Percentiles rank a stretch among this genome's conserved stretches.
Evolutionary conservation across 495 filamentous ascomycete genomes (phyloP).

Genomic region (Penicillium soppii): DNA sequence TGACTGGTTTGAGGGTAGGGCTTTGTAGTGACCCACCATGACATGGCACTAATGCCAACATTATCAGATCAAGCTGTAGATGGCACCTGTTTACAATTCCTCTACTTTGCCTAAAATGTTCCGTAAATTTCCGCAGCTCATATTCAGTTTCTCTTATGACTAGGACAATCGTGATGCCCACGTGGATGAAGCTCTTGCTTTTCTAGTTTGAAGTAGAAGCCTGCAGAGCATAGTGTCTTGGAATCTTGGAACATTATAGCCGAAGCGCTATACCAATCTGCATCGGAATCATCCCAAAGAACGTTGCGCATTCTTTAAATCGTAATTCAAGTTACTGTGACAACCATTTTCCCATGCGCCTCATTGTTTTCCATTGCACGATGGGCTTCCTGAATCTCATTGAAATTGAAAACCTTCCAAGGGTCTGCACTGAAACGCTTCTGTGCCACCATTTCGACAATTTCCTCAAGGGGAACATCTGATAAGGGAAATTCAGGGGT

Average conservation of each 20-base stretch:
- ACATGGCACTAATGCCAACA: background rate
- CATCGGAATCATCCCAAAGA: no score
- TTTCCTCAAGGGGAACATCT: constrained; percentile 41
- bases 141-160: no score
- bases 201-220: no score
- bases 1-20: background rate
- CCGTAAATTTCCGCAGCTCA: no score
- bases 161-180: no score
- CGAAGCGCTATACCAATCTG: no score
- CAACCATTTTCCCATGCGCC: constrained; percentile 39
- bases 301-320: no score
- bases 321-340: constrained; percentile 3
- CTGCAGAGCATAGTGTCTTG: no score
- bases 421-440: constrained; percentile 29
- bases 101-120: no score
- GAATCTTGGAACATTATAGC: no score
- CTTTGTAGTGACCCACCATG: background rate
- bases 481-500: constrained; percentile 41
- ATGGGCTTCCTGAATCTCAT: constrained; percentile 38
- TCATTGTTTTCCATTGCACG: constrained; percentile 29
- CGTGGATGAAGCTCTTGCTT: no score
- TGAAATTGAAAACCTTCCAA: constrained; percentile 27
- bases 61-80: background rate
- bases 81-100: background rate
- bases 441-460: constrained; percentile 33